Conservation (phyloP, 1,139 yeast genomes). For the Yamadazyma diddensiae region DNA sequence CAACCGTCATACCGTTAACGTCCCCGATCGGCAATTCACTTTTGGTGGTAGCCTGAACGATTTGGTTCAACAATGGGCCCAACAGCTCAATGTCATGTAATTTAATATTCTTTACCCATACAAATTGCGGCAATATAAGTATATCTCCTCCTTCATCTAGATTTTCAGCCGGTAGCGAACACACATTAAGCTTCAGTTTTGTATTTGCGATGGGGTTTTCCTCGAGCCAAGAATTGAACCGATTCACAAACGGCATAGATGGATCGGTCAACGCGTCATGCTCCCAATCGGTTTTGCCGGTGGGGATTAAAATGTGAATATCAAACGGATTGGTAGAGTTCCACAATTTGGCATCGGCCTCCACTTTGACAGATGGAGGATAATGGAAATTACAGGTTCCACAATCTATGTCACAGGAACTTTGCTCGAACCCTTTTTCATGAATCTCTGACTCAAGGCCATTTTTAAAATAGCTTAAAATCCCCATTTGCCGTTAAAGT, state of each 20-base stretch:
- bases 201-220: conserved; percentile 13
- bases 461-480: background rate
- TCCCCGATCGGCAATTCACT: conserved; percentile 6
- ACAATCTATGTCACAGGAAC: conserved; percentile 49
- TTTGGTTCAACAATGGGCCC: conserved; percentile 5
- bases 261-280: conserved; percentile 63
- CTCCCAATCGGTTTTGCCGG: conserved; percentile 83
- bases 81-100: conserved; percentile 34
- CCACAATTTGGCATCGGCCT: conserved; percentile 50
- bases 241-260: conserved; percentile 48
- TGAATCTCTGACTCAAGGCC: background rate
- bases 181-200: conserved; percentile 49
- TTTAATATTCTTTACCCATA: conserved; percentile 60
- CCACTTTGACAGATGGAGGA: conserved; percentile 59
- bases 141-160: conserved; percentile 50
- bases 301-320: conserved; percentile 72
- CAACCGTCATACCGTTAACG: conserved; percentile 12
- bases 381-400: conserved; percentile 47
- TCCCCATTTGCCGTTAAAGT: conserved; percentile 1
- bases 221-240: conserved; percentile 48
- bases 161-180: conserved; percentile 44
- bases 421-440: conserved; percentile 40
- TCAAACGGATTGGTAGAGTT: conserved; percentile 68
- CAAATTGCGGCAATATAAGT: conserved; percentile 71
- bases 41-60: conserved; percentile 7